Percentiles rank a stretch among this genome's conserved stretches.
Evolutionary conservation across 345 rosid genomes (phyloP).

Genomic region (Viola odorata): DNA sequence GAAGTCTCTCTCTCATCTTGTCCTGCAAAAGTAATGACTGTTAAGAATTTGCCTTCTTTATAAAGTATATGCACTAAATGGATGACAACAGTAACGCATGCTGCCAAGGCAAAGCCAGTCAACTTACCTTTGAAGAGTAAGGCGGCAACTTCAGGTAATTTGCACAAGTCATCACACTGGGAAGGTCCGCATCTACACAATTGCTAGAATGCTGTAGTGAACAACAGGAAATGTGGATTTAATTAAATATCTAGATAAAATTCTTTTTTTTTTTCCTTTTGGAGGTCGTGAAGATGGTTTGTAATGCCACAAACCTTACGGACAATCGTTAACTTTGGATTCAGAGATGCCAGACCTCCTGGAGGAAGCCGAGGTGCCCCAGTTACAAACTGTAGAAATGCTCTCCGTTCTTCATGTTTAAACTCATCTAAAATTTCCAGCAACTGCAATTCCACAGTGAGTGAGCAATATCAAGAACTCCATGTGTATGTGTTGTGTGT

Average conservation of each 20-base stretch:
- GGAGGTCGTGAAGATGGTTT: no score
- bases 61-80: no score
- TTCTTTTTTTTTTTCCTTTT: no score
- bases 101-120: neutral
- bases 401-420: conserved; percentile 50
- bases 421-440: conserved; percentile 76
- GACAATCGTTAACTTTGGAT: conserved; percentile 87
- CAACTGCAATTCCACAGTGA: conserved; percentile 41
- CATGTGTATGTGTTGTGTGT: neutral
- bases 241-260: neutral
- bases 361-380: conserved; percentile 96
- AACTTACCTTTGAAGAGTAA: conserved; percentile 73
- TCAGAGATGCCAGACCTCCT: conserved; percentile 83
- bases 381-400: conserved; percentile 89
- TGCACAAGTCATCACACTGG: conserved; percentile 98
- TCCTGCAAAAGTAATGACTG: conserved; percentile 44
- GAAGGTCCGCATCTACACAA: conserved; percentile 66
- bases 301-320: conserved; percentile 51
- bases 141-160: conserved; percentile 94
- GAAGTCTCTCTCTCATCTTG: conserved; percentile 80
- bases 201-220: conserved; percentile 61
- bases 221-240: neutral
- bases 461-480: neutral
- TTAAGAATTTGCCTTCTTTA: no score
- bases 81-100: neutral